phyloP scores from a whole-genome alignment of 169 alveolate species.

The Babesia gibsoni region DNA sequence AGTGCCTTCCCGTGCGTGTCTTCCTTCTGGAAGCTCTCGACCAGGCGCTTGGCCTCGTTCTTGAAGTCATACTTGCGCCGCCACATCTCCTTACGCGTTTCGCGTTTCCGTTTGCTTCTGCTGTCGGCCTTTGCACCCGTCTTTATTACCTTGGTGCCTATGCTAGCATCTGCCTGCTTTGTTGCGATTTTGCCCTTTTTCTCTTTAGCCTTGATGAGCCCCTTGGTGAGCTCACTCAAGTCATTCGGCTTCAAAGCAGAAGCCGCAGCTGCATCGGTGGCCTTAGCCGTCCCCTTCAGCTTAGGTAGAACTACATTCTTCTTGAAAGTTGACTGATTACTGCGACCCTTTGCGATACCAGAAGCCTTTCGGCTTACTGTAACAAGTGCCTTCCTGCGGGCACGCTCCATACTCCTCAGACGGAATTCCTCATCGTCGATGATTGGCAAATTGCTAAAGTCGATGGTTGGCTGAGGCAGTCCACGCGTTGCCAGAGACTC shows the following conservation, averaged over 20 bases:
- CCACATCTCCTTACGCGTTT: conserved; percentile 55
- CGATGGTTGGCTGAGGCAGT: conserved; percentile 52
- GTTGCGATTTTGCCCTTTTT: background rate
- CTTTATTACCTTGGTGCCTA: conserved; percentile 19
- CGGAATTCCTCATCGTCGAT: conserved; percentile 17
- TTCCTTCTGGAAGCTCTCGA: conserved; percentile 38
- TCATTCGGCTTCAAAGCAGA: background rate
- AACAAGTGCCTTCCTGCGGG: conserved; percentile 1
- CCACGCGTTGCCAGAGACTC: conserved; percentile 59
- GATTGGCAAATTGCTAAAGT: conserved; percentile 31
- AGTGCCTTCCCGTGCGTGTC: conserved; percentile 60
- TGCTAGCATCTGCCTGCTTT: background rate
- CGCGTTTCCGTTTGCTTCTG: conserved; percentile 61
- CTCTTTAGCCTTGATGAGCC: background rate
- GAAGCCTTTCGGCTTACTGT: conserved; percentile 30
- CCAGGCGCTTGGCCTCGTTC: conserved; percentile 49
- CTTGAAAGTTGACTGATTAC: background rate
- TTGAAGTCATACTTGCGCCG: conserved; percentile 45
- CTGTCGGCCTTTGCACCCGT: conserved; percentile 3
- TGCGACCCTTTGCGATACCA: conserved; percentile 33
- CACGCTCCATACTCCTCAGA: conserved; percentile 4
- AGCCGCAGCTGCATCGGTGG: background rate
- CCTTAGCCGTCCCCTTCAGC: background rate
- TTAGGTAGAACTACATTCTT: conserved; percentile 4
- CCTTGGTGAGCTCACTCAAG: background rate